Evolutionary conservation across 805 yeast genomes (phyloP), one percentile per base, ranked within the genome.

Genomic region (Yamadazyma olivae): DNA sequence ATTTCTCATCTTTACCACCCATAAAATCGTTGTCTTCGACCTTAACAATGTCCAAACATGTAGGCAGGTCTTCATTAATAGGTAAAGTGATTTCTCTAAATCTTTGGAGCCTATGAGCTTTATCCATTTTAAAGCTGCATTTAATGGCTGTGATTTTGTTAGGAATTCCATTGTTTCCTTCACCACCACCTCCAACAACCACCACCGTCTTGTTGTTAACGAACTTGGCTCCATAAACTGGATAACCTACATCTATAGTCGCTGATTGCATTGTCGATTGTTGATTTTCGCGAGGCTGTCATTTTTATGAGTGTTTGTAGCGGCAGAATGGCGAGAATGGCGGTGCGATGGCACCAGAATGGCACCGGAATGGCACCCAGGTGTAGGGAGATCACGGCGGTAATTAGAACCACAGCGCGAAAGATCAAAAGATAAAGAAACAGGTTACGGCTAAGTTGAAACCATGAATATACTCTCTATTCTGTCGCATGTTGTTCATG

Each of bases 181-280:
- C 95, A 17, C 97, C 98, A 20, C 97, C 97, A 30, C 99, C 99
- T 27, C 99, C 99, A 3, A 88, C 79, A 19, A 83, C 83, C 32
- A 89, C 57, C 18, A 90, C 56, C 1, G 80, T 74, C 41, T 67
- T 61, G 44, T 79, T 72, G 46, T 75, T 70, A 30, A 81, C 66
- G 54, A 87, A 89, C 41, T 77, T 75, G 35, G 91, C 81, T 2
- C 88, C 91, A 48, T 83, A 85, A 9, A 89, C 70, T 1, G 99
- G 98, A 50, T 81, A 85, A 2, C 86, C 91, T 13, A 66, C 55
- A 40, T 63, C 64, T 23, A 68, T 51, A 17, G 57, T 49, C 6
- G 69, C 67, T 19, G 61, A 51, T 24, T 65, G 58, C 33, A 57
- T 61, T 22, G n/a, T n/a, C n/a, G n/a, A n/a, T n/a, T n/a, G n/a